These are phyloP conservation scores for Erodium maritimum DNA, from an alignment of 345 rosid species.

Conservation along the genomic window DNA sequence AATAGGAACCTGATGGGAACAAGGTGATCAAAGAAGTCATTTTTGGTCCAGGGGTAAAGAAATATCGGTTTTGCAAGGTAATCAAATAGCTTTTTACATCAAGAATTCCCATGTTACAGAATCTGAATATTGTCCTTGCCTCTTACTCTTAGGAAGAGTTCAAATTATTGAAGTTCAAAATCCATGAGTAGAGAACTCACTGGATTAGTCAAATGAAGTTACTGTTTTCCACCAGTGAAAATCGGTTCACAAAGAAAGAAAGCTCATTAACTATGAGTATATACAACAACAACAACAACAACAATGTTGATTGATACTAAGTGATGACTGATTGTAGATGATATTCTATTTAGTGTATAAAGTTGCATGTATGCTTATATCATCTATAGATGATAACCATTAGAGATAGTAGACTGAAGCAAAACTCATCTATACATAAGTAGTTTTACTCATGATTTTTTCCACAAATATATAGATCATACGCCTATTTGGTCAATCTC, in stretches of 20 bases:
- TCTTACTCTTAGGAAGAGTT: neutral
- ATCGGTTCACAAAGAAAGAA: neutral
- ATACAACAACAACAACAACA: neutral
- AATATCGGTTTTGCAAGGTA: slow-evolving; percentile 83
- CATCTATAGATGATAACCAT: neutral
- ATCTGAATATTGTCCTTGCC: neutral
- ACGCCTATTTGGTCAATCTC: neutral
- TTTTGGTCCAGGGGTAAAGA: slow-evolving; percentile 55
- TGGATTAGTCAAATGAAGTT: neutral
- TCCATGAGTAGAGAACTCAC: neutral
- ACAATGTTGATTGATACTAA: neutral
- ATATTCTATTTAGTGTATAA: no score
- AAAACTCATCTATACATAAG: neutral
- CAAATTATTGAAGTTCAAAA: neutral
- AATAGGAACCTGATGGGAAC: slow-evolving; percentile 54
- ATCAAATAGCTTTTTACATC: slow-evolving; percentile 1
- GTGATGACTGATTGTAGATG: no score
- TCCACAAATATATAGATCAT: neutral
- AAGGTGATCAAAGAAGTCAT: slow-evolving; percentile 63
- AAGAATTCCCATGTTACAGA: neutral
- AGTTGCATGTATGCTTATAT: neutral
- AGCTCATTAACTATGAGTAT: neutral
- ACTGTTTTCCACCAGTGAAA: neutral
- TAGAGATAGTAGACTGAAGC: neutral
- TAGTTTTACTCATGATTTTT: neutral